phyloP scores from a whole-genome alignment of 129 eudicot genomes.

The Chrysanthemum seticuspe region DNA sequence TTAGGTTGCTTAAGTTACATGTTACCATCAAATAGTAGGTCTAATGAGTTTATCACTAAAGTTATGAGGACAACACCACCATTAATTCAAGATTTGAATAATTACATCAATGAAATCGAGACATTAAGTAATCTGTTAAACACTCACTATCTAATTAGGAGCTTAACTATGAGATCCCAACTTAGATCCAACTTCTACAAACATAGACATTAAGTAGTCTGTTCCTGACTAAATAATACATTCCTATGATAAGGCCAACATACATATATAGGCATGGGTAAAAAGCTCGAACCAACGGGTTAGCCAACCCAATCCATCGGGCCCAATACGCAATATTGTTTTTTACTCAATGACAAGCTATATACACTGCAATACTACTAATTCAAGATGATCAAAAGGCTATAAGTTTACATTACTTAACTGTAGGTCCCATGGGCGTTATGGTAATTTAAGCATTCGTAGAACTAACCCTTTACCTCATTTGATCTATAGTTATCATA shows the following conservation, averaged over 20 bases:
- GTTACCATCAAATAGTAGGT: constrained; percentile 4
- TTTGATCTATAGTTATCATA: background rate
- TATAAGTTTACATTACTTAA: background rate
- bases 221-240: background rate
- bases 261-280: too few relatives aligned
- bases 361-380: background rate
- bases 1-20: constrained; percentile 2
- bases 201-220: background rate
- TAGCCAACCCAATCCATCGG: too few relatives aligned
- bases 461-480: background rate
- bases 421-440: background rate
- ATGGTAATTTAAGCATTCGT: constrained; percentile 1
- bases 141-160: constrained; percentile 1
- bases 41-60: background rate
- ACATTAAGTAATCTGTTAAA: background rate
- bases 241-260: background rate
- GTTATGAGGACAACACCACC: background rate
- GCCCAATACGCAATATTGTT: too few relatives aligned
- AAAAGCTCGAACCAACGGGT: too few relatives aligned
- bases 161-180: constrained; percentile 7
- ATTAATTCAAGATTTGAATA: constrained; percentile 1
- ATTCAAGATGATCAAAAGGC: background rate
- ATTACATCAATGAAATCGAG: background rate
- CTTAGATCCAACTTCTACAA: background rate
- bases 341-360: too few relatives aligned